Percentiles rank a stretch among this genome's conserved stretches.
Evolutionary conservation across 352 stramenopile genomes (phyloP).

Genomic region (Phytophthora pluvialis): DNA sequence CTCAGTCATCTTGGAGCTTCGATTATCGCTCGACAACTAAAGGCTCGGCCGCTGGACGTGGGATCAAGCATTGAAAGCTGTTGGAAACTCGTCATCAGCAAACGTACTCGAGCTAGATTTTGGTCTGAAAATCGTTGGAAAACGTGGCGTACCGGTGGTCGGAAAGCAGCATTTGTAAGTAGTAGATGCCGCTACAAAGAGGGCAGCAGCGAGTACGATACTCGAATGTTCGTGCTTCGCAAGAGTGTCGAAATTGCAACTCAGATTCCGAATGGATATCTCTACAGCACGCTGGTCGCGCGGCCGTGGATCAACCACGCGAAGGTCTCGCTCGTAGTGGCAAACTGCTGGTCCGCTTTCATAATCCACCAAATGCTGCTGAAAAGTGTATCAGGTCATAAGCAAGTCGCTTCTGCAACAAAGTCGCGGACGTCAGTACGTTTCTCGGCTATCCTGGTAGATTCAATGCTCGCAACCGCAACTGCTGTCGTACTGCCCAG

Average conservation of each 20-base stretch:
- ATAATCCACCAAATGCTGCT: slow-evolving; percentile 25
- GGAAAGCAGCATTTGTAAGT: neutral
- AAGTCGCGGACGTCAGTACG: neutral
- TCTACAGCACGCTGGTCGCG: slow-evolving; percentile 48
- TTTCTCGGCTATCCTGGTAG: slow-evolving; percentile 24
- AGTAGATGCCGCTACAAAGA: neutral
- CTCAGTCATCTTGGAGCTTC: slow-evolving; percentile 10
- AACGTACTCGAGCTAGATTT: neutral
- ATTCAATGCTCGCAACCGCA: slow-evolving; percentile 5
- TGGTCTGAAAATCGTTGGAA: neutral
- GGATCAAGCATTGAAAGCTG: neutral
- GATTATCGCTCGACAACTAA: neutral
- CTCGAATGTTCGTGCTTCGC: slow-evolving; percentile 33
- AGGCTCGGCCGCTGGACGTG: neutral
- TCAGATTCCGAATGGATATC: slow-evolving; percentile 52
- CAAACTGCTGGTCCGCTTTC: slow-evolving; percentile 47
- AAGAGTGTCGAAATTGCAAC: slow-evolving; percentile 54
- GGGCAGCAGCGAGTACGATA: slow-evolving; percentile 39
- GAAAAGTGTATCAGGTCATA: neutral
- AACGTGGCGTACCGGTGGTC: neutral
- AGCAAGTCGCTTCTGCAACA: neutral
- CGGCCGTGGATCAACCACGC: slow-evolving; percentile 58
- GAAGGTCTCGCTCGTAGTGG: slow-evolving; percentile 47
- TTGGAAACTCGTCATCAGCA: neutral
- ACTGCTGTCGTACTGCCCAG: slow-evolving; percentile 18